Conservation (phyloP, 2,329 filamentous ascomycete species). For the Gliomastix tumulicola region DNA sequence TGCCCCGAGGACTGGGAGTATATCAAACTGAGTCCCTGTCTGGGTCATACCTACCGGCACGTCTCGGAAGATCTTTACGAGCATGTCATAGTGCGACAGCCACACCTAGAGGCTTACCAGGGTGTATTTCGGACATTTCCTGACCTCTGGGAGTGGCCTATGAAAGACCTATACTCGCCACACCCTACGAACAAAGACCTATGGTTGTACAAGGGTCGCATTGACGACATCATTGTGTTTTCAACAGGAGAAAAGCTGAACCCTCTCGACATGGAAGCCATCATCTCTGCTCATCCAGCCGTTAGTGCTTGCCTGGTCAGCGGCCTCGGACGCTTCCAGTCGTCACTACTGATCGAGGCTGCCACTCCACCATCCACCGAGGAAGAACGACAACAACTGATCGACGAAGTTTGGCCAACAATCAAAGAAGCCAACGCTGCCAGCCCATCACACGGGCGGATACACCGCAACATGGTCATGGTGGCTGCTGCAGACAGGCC, state of each 20-base stretch:
- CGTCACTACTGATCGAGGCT: slow-evolving; percentile 31
- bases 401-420: slow-evolving; percentile 35
- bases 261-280: slow-evolving; percentile 25
- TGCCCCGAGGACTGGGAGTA: slow-evolving; percentile 14
- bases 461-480: slow-evolving; percentile 28
- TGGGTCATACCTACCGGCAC: slow-evolving; percentile 12
- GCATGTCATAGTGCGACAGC: slow-evolving; percentile 19
- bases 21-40: slow-evolving; percentile 11
- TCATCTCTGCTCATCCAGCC: slow-evolving; percentile 16
- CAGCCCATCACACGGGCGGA: slow-evolving; percentile 37
- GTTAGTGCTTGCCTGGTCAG: slow-evolving; percentile 22
- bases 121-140: slow-evolving; percentile 33
- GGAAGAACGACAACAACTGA: slow-evolving; percentile 15
- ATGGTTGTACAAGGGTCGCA: slow-evolving; percentile 27
- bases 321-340: slow-evolving; percentile 18
- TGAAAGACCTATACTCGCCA: slow-evolving; percentile 33
- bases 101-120: slow-evolving; percentile 15
- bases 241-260: slow-evolving; percentile 34
- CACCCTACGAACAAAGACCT: slow-evolving; percentile 21
- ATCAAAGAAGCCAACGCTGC: slow-evolving; percentile 33
- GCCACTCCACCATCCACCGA: slow-evolving; percentile 13
- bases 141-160: slow-evolving; percentile 28
- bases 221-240: slow-evolving; percentile 33
- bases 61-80: slow-evolving; percentile 19
- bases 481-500: slow-evolving; percentile 31